Conservation (phyloP, 441 rosid species). For the Populus tomentosa region DNA sequence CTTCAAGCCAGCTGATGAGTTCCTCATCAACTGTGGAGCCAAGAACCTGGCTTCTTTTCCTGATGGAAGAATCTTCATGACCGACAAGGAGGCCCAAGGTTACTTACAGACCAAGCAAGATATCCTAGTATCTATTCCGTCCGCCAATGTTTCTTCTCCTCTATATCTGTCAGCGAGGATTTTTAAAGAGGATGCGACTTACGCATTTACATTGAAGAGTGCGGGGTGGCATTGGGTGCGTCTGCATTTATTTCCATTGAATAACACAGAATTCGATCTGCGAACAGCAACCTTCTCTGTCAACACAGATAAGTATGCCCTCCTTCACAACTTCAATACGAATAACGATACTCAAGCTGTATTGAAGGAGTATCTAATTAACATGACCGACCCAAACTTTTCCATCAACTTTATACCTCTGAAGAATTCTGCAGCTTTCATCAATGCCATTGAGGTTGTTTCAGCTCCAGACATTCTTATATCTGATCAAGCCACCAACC, state of each 20-base stretch:
- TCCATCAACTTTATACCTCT: constrained; percentile 48
- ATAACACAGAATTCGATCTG: constrained; percentile 42
- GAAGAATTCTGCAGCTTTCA: constrained; percentile 67
- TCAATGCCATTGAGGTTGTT: constrained; percentile 81
- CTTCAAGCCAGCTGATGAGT: constrained; percentile 49
- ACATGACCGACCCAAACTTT: constrained; percentile 42
- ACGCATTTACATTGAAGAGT: constrained; percentile 41
- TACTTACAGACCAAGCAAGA: constrained; percentile 52
- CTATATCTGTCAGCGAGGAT: constrained; percentile 61
- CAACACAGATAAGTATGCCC: constrained; percentile 46
- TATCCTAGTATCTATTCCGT: constrained; percentile 39
- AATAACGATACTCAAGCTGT: constrained; percentile 25
- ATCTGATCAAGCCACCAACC: constrained; percentile 45
- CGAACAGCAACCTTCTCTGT: constrained; percentile 49
- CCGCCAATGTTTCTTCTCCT: constrained; percentile 54
- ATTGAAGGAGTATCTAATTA: constrained; percentile 62
- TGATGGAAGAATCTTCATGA: constrained; percentile 59
- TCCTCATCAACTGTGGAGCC: constrained; percentile 70
- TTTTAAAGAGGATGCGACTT: constrained; percentile 47
- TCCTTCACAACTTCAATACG: constrained; percentile 54
- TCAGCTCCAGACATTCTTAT: constrained; percentile 61
- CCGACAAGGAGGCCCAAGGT: constrained; percentile 45
- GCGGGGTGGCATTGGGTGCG: constrained; percentile 83
- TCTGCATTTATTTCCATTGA: constrained; percentile 57
- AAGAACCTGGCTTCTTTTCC: constrained; percentile 36